These are phyloP conservation scores for Tetragonia tetragonoides DNA, from an alignment of 148 eudicot species.

Conservation along the genomic window DNA sequence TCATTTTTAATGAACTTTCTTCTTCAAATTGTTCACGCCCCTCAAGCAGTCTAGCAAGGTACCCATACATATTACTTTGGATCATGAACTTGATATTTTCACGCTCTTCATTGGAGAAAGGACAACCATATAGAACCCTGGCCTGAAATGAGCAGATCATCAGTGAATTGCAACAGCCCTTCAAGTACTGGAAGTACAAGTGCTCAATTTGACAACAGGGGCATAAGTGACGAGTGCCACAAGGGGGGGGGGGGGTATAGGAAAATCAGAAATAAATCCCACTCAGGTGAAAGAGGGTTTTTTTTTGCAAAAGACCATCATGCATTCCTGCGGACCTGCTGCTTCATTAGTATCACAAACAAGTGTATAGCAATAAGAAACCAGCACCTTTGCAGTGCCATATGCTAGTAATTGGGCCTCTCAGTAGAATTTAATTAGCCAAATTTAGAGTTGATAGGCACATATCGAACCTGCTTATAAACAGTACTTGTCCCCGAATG, in stretches of 20 bases:
- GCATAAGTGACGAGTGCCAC: not conserved
- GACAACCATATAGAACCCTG: conserved; percentile 46
- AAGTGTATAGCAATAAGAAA: not conserved
- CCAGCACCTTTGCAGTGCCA: not conserved
- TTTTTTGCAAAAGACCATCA: not conserved
- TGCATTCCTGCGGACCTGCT: not conserved
- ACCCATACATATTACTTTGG: conserved; percentile 52
- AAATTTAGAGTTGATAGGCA: not conserved
- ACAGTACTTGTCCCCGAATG: conserved; percentile 82
- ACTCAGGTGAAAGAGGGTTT: not conserved
- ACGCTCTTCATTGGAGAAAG: conserved; percentile 66
- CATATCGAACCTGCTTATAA: conserved; percentile 68
- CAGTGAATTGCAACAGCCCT: conserved; percentile 5
- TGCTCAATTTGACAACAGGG: not conserved
- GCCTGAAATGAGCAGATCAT: conserved; percentile 38
- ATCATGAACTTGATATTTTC: conserved; percentile 50
- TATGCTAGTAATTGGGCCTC: not conserved
- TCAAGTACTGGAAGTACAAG: conserved; percentile 20
- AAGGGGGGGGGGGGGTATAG: too few species aligned
- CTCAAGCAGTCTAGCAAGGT: conserved; percentile 63
- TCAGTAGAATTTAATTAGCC: conserved; percentile 2
- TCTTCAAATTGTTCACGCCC: conserved; percentile 65
- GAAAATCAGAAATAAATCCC: not conserved
- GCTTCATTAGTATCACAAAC: not conserved
- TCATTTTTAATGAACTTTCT: conserved; percentile 35